These are phyloP conservation scores for Microstroma glucosiphilum DNA, from an alignment of 1,284 basidiomycete species.

Conservation along the genomic window DNA sequence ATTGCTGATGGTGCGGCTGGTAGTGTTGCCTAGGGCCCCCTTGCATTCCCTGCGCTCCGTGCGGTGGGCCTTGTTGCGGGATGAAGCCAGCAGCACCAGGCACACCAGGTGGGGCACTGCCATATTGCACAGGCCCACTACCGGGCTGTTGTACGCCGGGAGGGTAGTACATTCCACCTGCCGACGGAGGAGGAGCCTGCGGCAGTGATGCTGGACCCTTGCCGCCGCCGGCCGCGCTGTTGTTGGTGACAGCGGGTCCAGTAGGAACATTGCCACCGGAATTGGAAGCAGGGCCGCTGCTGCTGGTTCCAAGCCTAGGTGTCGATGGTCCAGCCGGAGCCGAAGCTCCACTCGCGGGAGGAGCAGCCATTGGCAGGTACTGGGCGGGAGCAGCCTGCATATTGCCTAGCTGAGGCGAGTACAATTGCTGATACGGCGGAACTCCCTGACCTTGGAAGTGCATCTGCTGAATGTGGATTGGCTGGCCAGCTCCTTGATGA, in stretches of 20 bases:
- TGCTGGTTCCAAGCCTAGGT: neutral
- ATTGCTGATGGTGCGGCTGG: conserved; percentile 10
- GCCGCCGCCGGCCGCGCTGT: neutral
- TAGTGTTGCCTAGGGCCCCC: conserved; percentile 6
- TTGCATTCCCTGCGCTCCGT: conserved; percentile 6
- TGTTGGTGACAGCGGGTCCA: neutral
- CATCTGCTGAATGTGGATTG: conserved; percentile 31
- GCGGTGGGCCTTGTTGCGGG: too few species aligned
- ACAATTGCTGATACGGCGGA: conserved; percentile 17
- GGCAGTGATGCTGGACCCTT: conserved; percentile 5
- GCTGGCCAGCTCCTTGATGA: conserved; percentile 13
- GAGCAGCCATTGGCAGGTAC: neutral
- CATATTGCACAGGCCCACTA: neutral
- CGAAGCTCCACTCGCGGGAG: neutral
- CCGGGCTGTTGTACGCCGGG: too few species aligned
- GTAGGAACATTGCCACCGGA: neutral
- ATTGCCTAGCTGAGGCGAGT: conserved; percentile 40
- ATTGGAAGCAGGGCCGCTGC: neutral
- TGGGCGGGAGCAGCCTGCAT: conserved; percentile 12
- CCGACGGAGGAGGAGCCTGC: neutral
- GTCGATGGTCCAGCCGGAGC: conserved; percentile 1
- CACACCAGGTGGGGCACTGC: neutral
- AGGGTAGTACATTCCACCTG: conserved; percentile 9
- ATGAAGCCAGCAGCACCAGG: conserved; percentile 5
- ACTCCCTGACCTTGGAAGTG: conserved; percentile 25